A percentile compares a stretch with the other conserved stretches of the same genome.
phyloP scores from a whole-genome alignment of 1,284 basidiomycete species.

The Pascua guehoae region DNA sequence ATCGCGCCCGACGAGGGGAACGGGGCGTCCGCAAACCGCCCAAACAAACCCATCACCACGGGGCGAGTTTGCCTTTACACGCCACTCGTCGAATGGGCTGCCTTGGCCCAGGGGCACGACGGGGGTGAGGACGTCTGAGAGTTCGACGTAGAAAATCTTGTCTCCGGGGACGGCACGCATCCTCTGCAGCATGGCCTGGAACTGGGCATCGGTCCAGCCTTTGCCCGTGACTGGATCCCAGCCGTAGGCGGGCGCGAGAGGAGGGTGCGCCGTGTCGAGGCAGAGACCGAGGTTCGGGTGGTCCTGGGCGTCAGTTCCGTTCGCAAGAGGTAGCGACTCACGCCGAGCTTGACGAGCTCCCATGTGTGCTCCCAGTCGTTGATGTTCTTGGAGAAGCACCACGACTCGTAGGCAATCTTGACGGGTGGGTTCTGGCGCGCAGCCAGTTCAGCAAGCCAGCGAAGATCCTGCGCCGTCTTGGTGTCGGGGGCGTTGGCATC shows the following conservation, averaged over 20 bases:
- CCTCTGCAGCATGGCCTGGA: neutral
- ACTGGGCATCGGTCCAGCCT: slow-evolving; percentile 7
- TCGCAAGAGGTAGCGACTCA: neutral
- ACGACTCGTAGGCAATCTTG: slow-evolving; percentile 26
- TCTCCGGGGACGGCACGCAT: slow-evolving; percentile 9
- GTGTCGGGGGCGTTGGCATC: slow-evolving; percentile 12
- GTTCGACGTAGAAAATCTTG: slow-evolving; percentile 17
- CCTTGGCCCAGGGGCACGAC: slow-evolving; percentile 2
- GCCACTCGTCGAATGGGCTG: slow-evolving; percentile 10
- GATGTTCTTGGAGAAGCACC: slow-evolving; percentile 20
- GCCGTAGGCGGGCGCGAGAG: slow-evolving; percentile 15
- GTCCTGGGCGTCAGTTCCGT: slow-evolving; percentile 3
- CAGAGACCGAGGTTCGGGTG: slow-evolving; percentile 20
- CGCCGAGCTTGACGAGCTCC: slow-evolving; percentile 16
- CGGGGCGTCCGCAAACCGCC: slow-evolving; percentile 13
- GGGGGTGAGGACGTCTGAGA: slow-evolving; percentile 9
- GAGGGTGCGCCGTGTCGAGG: slow-evolving; percentile 17
- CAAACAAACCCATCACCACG: slow-evolving; percentile 10
- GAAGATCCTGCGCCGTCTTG: slow-evolving; percentile 14
- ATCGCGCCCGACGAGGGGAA: slow-evolving; percentile 10
- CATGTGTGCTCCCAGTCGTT: slow-evolving; percentile 17
- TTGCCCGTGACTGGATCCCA: slow-evolving; percentile 8
- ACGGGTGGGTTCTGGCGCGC: slow-evolving; percentile 5
- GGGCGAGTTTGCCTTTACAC: neutral
- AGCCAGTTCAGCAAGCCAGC: slow-evolving; percentile 19